phyloP scores from a whole-genome alignment of 2,329 filamentous ascomycete species.

The Hypoxylon sp. region DNA sequence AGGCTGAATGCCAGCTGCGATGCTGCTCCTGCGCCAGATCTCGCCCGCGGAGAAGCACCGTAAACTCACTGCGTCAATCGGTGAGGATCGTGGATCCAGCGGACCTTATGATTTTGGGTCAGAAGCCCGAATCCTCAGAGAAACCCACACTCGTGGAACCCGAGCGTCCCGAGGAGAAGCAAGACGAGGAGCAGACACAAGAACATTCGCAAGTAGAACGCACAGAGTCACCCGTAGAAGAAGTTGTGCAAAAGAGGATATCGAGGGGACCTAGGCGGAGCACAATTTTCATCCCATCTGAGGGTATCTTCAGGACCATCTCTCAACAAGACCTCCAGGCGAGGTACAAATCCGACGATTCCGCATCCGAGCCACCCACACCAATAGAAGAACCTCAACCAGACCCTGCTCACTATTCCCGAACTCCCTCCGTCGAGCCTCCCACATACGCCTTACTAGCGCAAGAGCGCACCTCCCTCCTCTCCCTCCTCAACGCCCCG shows the following conservation, averaged over 20 bases:
- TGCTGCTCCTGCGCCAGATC: slow-evolving; percentile 73
- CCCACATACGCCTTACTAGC: slow-evolving; percentile 70
- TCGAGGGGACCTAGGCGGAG: slow-evolving; percentile 60
- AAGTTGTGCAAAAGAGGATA: slow-evolving; percentile 22
- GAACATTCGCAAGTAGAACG: slow-evolving; percentile 42
- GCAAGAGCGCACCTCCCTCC: slow-evolving; percentile 70
- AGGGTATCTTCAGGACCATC: slow-evolving; percentile 75
- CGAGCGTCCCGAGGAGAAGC: slow-evolving; percentile 12
- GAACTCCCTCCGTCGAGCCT: slow-evolving; percentile 74
- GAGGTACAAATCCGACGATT: slow-evolving; percentile 56
- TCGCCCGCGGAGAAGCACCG: slow-evolving; percentile 53
- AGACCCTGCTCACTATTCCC: slow-evolving; percentile 63
- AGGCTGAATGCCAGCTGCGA: slow-evolving; percentile 79
- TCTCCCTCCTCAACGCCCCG: slow-evolving; percentile 73
- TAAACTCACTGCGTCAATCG: slow-evolving; percentile 54
- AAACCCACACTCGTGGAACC: slow-evolving; percentile 53
- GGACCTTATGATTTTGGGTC: slow-evolving; percentile 61
- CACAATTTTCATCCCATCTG: slow-evolving; percentile 72
- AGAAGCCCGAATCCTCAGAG: slow-evolving; percentile 48
- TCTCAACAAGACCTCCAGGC: slow-evolving; percentile 68
- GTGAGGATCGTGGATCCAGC: slow-evolving; percentile 60
- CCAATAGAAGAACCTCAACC: slow-evolving; percentile 49
- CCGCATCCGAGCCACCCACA: slow-evolving; percentile 55
- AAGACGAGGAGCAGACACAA: slow-evolving; percentile 25
- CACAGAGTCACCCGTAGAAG: slow-evolving; percentile 51